phyloP scores from a whole-genome alignment of 495 filamentous ascomycete species.

The Penicillium bialowiezense region DNA sequence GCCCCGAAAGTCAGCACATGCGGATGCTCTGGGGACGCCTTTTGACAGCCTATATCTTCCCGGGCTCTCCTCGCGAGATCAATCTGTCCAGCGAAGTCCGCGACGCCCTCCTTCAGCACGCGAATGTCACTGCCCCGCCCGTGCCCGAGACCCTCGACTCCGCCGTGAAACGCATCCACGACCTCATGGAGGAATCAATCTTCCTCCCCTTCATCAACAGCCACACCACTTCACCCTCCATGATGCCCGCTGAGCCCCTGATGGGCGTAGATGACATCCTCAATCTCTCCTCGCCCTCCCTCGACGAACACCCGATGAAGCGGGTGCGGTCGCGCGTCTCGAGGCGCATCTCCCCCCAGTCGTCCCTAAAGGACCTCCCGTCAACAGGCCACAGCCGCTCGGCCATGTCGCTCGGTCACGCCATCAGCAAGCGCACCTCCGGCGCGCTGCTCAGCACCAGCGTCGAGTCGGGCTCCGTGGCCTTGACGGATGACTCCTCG shows the following conservation, averaged over 20 bases:
- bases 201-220: constrained; percentile 46
- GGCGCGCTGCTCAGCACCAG: constrained; percentile 35
- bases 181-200: constrained; percentile 96
- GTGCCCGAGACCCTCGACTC: constrained; percentile 73
- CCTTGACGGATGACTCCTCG: constrained; percentile 50
- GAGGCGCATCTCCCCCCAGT: constrained; percentile 43
- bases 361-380: constrained; percentile 40
- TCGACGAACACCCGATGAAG: constrained; percentile 34
- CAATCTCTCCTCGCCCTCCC: constrained; percentile 27
- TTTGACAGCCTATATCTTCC: constrained; percentile 50
- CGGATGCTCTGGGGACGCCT: constrained; percentile 68
- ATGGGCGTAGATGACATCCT: constrained; percentile 32
- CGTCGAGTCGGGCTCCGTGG: constrained; percentile 35
- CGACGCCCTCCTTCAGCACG: constrained; percentile 68
- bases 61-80: constrained; percentile 81
- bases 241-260: constrained; percentile 30
- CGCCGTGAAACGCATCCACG: constrained; percentile 89
- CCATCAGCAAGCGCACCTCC: constrained; percentile 36
- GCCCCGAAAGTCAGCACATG: constrained; percentile 65
- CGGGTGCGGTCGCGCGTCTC: constrained; percentile 30
- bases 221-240: constrained; percentile 30
- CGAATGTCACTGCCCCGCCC: constrained; percentile 63
- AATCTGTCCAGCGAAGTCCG: constrained; percentile 88
- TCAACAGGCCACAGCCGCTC: constrained; percentile 26
- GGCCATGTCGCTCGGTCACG: constrained; percentile 33